Evolutionary conservation across 2,329 filamentous ascomycete species (phyloP).

Genomic region (Aureobasidium sp.): DNA sequence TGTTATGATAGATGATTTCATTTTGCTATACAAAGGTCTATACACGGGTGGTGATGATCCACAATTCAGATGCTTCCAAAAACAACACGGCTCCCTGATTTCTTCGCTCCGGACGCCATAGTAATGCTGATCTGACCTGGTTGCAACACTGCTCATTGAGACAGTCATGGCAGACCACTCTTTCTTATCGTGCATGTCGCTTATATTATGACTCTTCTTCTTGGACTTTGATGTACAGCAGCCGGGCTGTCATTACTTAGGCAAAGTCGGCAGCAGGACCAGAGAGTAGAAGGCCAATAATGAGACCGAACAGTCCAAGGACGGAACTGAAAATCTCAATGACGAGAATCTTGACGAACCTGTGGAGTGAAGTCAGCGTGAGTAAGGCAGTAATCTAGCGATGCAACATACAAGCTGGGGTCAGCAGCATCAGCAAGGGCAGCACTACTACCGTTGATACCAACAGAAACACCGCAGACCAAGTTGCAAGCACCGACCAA

Average conservation of each 20-base stretch:
- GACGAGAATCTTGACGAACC: constrained; percentile 97
- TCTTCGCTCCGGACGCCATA: constrained; percentile 7
- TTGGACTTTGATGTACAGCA: background rate
- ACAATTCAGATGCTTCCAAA: constrained; percentile 4
- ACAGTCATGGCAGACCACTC: background rate
- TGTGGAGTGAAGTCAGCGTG: constrained; percentile 38
- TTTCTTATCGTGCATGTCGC: background rate
- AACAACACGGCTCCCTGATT: constrained; percentile 1
- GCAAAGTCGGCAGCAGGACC: constrained; percentile 72
- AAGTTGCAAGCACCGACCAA: constrained; percentile 95
- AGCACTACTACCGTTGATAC: constrained; percentile 95
- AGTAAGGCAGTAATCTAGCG: background rate
- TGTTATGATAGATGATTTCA: background rate
- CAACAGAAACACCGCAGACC: constrained; percentile 91
- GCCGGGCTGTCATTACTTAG: constrained; percentile 6
- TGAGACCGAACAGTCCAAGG: constrained; percentile 89
- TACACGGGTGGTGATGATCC: background rate
- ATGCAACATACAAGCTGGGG: constrained; percentile 62
- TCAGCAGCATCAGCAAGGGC: constrained; percentile 94
- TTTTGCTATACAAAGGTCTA: constrained; percentile 9
- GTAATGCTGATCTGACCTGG: background rate
- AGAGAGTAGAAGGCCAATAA: constrained; percentile 83
- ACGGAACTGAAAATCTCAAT: constrained; percentile 99
- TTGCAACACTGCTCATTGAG: background rate
- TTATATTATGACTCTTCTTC: background rate